These are phyloP conservation scores for Pichia sp. DNA, from an alignment of 1,139 yeast genomes.

Conservation along the genomic window DNA sequence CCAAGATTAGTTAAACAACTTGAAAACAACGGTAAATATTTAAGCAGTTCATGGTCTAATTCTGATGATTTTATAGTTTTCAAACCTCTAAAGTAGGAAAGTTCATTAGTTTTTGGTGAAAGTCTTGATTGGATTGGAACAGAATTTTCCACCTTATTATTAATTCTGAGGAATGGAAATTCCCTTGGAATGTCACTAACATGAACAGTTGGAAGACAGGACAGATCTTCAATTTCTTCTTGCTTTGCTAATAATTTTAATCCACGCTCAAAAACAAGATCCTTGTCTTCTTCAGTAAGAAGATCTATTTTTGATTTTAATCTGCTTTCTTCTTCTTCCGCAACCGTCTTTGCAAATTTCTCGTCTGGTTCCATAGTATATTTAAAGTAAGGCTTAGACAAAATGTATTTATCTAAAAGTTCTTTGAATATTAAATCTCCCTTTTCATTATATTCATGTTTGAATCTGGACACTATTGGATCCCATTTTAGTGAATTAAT, in stretches of 20 bases:
- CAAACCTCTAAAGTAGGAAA: conserved; percentile 64
- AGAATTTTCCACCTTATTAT: conserved; percentile 28
- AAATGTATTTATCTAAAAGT: conserved; percentile 47
- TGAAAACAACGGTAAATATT: conserved; percentile 70
- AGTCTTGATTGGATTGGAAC: conserved; percentile 25
- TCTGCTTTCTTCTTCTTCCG: conserved; percentile 50
- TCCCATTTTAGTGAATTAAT: conserved; percentile 63
- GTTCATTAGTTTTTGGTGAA: conserved; percentile 56
- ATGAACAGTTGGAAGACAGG: conserved; percentile 72
- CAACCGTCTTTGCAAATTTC: conserved; percentile 42
- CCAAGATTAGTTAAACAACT: conserved; percentile 84
- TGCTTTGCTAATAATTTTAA: conserved; percentile 55
- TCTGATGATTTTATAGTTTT: conserved; percentile 32
- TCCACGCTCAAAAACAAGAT: conserved; percentile 57
- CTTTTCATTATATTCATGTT: conserved; percentile 45
- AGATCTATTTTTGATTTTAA: conserved; percentile 39
- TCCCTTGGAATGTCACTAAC: conserved; percentile 63
- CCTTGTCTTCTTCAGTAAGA: conserved; percentile 51
- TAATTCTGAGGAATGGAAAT: conserved; percentile 40
- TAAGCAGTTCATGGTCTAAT: conserved; percentile 55
- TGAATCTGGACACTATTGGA: conserved; percentile 51
- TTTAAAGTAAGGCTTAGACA: conserved; percentile 51
- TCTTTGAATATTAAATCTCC: conserved; percentile 58
- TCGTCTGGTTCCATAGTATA: conserved; percentile 73
- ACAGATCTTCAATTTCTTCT: conserved; percentile 61